phyloP scores from a whole-genome alignment of 768 basidiomycete species.

The Lactarius sanguifluus region DNA sequence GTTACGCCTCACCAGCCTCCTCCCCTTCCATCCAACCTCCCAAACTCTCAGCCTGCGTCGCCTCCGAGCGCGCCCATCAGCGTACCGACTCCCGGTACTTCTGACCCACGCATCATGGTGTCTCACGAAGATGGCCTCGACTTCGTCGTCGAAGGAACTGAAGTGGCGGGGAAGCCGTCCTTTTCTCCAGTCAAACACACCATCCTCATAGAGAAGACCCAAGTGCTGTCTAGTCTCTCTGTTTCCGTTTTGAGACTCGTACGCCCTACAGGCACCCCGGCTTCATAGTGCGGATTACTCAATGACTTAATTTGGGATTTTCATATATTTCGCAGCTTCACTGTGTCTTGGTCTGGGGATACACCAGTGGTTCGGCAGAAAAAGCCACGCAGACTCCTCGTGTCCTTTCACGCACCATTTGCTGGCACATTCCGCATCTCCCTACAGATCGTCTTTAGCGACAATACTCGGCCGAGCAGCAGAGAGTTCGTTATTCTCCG shows the following conservation, averaged over 20 bases:
- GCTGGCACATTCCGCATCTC: constrained; percentile 2
- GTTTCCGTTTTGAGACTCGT: not conserved
- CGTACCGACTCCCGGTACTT: not conserved
- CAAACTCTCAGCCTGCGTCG: not conserved
- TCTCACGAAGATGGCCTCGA: constrained; percentile 16
- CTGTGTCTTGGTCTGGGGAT: not conserved
- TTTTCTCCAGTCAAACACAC: not conserved
- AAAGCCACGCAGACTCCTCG: not conserved
- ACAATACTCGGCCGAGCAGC: not conserved
- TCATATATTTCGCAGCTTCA: constrained; percentile 8
- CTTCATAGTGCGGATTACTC: constrained; percentile 5
- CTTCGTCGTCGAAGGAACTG: constrained; percentile 3
- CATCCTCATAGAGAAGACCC: not conserved
- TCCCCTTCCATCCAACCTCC: not conserved
- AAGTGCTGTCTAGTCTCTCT: not conserved
- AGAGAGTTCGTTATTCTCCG: constrained; percentile 9
- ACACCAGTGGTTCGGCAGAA: not conserved
- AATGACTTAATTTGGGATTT: not conserved
- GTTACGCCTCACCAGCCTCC: not conserved
- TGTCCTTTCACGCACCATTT: constrained; percentile 7
- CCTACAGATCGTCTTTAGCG: constrained; percentile 1
- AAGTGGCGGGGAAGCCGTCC: not conserved
- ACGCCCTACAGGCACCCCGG: not conserved
- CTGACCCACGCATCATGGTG: constrained; percentile 4
- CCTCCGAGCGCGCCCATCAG: too few species aligned